Evolutionary conservation across 805 yeast genomes (phyloP).

Genomic region (Wickerhamomyces subpelliculosus): DNA sequence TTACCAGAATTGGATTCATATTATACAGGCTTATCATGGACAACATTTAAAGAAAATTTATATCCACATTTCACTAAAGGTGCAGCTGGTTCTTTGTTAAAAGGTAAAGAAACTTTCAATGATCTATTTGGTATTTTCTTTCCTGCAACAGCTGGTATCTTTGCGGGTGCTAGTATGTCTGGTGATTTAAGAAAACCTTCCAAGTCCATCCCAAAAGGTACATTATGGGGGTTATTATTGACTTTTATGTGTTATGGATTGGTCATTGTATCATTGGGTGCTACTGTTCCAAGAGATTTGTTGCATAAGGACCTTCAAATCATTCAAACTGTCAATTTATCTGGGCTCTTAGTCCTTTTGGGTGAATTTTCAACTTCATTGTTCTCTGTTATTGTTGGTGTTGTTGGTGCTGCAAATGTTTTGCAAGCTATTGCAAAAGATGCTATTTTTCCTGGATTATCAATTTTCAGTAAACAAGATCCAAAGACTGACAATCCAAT

Average conservation of each 20-base stretch:
- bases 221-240: conserved; percentile 70
- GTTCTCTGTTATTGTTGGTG: conserved; percentile 91
- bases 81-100: conserved; percentile 81
- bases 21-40: conserved; percentile 73
- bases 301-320: conserved; percentile 77
- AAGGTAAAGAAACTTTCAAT: conserved; percentile 64
- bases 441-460: conserved; percentile 74
- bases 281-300: conserved; percentile 72
- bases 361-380: conserved; percentile 93
- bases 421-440: conserved; percentile 90
- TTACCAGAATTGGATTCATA: conserved; percentile 39
- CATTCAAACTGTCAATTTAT: conserved; percentile 71
- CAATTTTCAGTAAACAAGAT: conserved; percentile 46
- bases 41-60: conserved; percentile 57
- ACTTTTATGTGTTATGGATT: conserved; percentile 71
- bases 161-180: conserved; percentile 99
- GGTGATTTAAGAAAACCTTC: conserved; percentile 88
- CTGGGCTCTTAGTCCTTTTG: conserved; percentile 58
- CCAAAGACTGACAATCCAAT: conserved; percentile 48
- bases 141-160: conserved; percentile 97
- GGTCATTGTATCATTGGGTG: conserved; percentile 80
- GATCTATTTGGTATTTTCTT: conserved; percentile 91
- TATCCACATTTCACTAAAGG: conserved; percentile 78
- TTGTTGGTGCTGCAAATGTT: conserved; percentile 91
- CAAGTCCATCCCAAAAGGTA: conserved; percentile 88